Evolutionary conservation across 2,329 filamentous ascomycete species (phyloP).

Genomic region (Pestalotiopsis fici): DNA sequence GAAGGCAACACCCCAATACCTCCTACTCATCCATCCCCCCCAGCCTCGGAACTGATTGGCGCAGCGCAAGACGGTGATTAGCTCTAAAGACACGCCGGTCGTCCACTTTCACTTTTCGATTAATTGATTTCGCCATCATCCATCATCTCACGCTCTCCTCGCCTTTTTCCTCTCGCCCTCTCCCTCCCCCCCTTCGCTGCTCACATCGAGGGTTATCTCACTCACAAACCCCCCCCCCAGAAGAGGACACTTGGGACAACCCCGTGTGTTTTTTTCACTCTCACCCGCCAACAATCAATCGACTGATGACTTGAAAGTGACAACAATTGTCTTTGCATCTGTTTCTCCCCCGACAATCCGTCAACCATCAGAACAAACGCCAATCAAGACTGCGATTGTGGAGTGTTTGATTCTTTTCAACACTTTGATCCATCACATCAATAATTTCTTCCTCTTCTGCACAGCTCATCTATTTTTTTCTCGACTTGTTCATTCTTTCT

Average conservation of each 20-base stretch:
- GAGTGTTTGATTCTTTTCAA: not conserved
- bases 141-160: not conserved
- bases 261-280: not conserved
- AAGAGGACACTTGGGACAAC: too few species aligned
- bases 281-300: too few species aligned
- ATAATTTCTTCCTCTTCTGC: not conserved
- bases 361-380: too few species aligned
- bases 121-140: not conserved
- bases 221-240: not conserved
- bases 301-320: too few species aligned
- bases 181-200: not conserved
- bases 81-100: not conserved
- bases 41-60: slow-evolving; percentile 3
- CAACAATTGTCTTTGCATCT: too few species aligned
- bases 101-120: not conserved
- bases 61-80: slow-evolving; percentile 7
- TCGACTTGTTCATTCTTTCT: not conserved
- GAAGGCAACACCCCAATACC: not conserved
- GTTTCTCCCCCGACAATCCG: too few species aligned
- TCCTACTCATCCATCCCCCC: not conserved
- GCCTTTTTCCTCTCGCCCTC: not conserved
- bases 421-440: not conserved
- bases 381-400: too few species aligned
- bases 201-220: not conserved
- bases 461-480: not conserved